Evolutionary conservation across 1,139 yeast genomes (phyloP).

Genomic region (Starmera stellimalicola): DNA sequence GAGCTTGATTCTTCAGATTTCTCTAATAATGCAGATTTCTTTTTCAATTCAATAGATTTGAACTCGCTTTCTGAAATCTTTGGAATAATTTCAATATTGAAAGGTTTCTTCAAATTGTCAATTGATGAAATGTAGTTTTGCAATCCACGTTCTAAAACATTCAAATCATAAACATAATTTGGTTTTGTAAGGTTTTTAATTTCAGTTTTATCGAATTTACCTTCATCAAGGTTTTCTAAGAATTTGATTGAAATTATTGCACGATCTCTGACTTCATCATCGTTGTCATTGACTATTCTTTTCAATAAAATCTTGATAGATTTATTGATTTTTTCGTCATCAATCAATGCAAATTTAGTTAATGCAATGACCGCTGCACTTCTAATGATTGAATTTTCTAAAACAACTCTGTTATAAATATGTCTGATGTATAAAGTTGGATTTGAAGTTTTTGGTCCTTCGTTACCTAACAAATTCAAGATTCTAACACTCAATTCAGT

Average conservation of each 20-base stretch:
- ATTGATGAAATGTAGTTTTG: slow-evolving; percentile 61
- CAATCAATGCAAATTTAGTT: slow-evolving; percentile 76
- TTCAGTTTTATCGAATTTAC: slow-evolving; percentile 30
- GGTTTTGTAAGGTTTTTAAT: slow-evolving; percentile 52
- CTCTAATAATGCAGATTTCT: slow-evolving; percentile 27
- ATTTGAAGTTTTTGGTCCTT: slow-evolving; percentile 80
- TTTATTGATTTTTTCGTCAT: slow-evolving; percentile 52
- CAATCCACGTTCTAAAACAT: slow-evolving; percentile 69
- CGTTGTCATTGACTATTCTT: slow-evolving; percentile 81
- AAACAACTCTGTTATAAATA: slow-evolving; percentile 91
- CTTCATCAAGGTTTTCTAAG: slow-evolving; percentile 36
- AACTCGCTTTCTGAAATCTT: slow-evolving; percentile 42
- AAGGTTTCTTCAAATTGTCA: slow-evolving; percentile 51
- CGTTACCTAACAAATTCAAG: slow-evolving; percentile 83
- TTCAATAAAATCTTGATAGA: slow-evolving; percentile 68
- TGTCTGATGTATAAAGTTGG: slow-evolving; percentile 93
- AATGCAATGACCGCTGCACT: slow-evolving; percentile 93
- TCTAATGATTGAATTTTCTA: slow-evolving; percentile 90
- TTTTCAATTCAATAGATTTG: slow-evolving; percentile 36
- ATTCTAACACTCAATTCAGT: slow-evolving; percentile 89
- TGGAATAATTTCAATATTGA: slow-evolving; percentile 57
- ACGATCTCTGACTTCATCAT: slow-evolving; percentile 97
- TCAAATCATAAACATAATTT: slow-evolving; percentile 60
- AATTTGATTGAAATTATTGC: slow-evolving; percentile 80
- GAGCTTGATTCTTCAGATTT: slow-evolving; percentile 20